Base-by-base conservation (phyloP, 768 basidiomycete species). In the Kwoniella botswanensis region DNA sequence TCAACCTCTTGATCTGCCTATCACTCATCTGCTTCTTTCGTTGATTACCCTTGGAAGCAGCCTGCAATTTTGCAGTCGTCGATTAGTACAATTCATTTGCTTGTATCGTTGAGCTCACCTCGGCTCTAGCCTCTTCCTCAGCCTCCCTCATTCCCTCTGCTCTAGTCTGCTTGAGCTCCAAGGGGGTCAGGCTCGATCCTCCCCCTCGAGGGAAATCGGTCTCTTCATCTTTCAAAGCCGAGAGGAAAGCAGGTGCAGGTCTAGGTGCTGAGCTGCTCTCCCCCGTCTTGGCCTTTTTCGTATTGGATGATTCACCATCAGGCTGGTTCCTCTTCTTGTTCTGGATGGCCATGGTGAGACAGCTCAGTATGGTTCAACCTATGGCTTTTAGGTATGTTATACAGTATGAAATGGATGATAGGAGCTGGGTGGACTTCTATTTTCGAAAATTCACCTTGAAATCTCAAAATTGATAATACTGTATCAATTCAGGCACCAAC, bases 161-260 rank as follows among this genome's bases (percentile, higher is more conserved):
- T 63, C 90, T 88, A 44, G 93, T 88, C 64, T 90, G 85, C 84
- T 95, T 94, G 65, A 94, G 90, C 83, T 99, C 95, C 7, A 93
- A 85, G 42, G 94, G 91, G 21, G 95, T 97, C 75, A 96, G 88
- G 42, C 86, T 88, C 1, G 93, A 92, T 63, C 96, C 96, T 29
- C 96, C 96, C 29, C 96, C 97, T 75, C 96, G 90, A 68, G 95
- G 95, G 84, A 98, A 99, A 83, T 95, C 93, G 61, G 93, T 88
- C 78, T 95, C 94, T 50, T 93, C 84, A 61, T 77, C 70, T 53
- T 81, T 71, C 24, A 84, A 71, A 15, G 79, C 73, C 4, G 83
- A 84, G 12, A 71, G 73, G 74, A 83, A 84, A 3, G 81, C 68
- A 1, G 82, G 78, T 4, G 74, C 71, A 44, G 80, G 67, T 63